Evolutionary conservation across 148 eudicot species (phyloP), one percentile per base, ranked within the genome.

Genomic region (Persicaria tinctoria): DNA sequence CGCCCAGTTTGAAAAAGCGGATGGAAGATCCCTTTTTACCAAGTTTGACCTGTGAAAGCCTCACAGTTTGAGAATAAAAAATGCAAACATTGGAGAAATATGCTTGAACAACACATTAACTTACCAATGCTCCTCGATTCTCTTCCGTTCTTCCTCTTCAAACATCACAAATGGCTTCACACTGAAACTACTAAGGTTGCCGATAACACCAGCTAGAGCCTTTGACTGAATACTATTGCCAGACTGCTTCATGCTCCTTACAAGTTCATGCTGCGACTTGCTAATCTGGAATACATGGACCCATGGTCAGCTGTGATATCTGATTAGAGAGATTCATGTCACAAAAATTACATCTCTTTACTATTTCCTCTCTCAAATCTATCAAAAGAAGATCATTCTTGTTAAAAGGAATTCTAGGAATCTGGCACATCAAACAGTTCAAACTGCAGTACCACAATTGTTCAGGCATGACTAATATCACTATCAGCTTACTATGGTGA

Each of bases 161-260:
- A 90, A 95, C 83, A 87, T 83, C 81, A 84, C 89, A 82, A 85
- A 95, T 23, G 98, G 98, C 79, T 85, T 91, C 20, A 95, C 88
- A 80, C 82, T 82, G 76, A 87, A 89, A 51, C 84, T 76, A 54
- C 81, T 85, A 70, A 90, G 81, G 79, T 87, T 84, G 53, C 99
- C 99, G 7, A 95, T 85, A 78, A 92, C 92, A 82, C 82, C 89
- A 81, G 83, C 86, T n/a, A 95, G 89, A 82, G 90, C 80, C 86
- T 80, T 90, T 9, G 89, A 83, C 75, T 87, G 93, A 74, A 90
- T 86, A 78, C 91, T 89, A 75, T 84, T 84, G 66, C 96, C 82
- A 78, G 91, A 83, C 77, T 92, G 87, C 80, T 88, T 93, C 93
- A 95, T 87, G 76, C 83, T 90, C 86, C 81, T 90, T 27, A 92